Conservation (phyloP, 2,329 filamentous ascomycete species). For the Epichloe bromicola region DNA sequence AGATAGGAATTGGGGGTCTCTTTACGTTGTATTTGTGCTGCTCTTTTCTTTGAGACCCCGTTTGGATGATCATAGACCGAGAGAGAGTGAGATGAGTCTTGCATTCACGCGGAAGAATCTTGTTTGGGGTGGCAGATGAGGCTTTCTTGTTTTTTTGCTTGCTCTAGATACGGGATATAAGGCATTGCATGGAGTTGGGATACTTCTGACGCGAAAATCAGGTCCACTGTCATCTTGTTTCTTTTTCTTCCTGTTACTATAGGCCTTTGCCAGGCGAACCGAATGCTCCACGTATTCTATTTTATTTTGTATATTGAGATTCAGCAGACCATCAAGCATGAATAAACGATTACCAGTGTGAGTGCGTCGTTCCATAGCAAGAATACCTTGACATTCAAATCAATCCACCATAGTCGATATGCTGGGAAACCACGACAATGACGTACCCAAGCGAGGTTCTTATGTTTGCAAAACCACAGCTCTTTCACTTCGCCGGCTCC, state of each 20-base stretch:
- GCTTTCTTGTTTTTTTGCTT: constrained; percentile 3
- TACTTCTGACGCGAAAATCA: constrained; percentile 1
- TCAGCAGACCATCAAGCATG: not conserved
- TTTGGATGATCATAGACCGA: not conserved
- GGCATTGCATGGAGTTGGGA: constrained; percentile 24
- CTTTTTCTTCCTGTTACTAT: not conserved
- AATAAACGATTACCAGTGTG: not conserved
- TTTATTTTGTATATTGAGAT: not conserved
- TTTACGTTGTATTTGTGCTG: not conserved
- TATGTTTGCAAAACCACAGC: no score
- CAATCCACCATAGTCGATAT: no score
- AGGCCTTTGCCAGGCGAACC: not conserved
- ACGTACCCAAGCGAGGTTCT: no score
- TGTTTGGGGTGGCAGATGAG: not conserved
- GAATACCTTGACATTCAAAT: not conserved
- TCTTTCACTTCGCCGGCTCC: not conserved
- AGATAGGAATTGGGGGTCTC: not conserved
- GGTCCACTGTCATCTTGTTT: constrained; percentile 10
- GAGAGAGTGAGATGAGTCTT: not conserved
- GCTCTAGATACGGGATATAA: constrained; percentile 10
- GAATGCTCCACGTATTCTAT: not conserved
- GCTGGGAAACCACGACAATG: no score
- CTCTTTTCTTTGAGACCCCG: not conserved
- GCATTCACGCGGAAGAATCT: not conserved
- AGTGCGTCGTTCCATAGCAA: constrained; percentile 2